These are phyloP conservation scores for Russula virescens DNA, from an alignment of 768 basidiomycete genomes.

Conservation along the genomic window DNA sequence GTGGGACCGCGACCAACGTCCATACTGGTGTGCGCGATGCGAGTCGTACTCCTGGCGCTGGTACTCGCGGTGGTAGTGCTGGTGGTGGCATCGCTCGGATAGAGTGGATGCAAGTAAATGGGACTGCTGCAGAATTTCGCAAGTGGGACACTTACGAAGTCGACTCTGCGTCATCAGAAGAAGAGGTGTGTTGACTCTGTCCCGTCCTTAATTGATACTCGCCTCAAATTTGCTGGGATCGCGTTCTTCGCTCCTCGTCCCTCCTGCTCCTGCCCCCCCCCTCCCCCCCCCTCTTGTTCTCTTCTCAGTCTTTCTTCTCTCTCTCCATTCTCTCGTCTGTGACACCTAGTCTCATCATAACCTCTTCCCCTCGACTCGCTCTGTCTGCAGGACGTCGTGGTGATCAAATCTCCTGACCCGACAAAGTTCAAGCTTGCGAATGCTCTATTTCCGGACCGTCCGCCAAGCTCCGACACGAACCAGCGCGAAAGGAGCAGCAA, in stretches of 20 bases:
- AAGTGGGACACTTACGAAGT: constrained; percentile 13
- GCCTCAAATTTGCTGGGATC: constrained; percentile 8
- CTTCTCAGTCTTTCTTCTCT: neutral
- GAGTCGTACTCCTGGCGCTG: neutral
- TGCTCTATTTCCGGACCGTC: constrained; percentile 9
- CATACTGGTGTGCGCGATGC: constrained; percentile 3
- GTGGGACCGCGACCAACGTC: neutral
- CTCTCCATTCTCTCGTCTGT: constrained; percentile 13
- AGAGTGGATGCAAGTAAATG: constrained; percentile 18
- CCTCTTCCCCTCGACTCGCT: constrained; percentile 14
- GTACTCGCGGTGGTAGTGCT: constrained; percentile 6
- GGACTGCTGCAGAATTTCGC: constrained; percentile 5
- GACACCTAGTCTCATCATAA: constrained; percentile 17
- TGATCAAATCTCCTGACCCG: constrained; percentile 20
- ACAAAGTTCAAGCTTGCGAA: constrained; percentile 23
- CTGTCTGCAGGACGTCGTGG: constrained; percentile 22
- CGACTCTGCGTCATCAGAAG: constrained; percentile 21
- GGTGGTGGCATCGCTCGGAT: constrained; percentile 1
- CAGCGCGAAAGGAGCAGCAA: neutral
- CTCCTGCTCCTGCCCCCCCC: neutral
- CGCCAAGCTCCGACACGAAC: neutral
- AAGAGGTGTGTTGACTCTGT: constrained; percentile 23
- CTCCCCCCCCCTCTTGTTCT: neutral
- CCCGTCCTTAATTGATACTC: constrained; percentile 12
- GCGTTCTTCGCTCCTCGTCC: neutral